Base-by-base conservation (phyloP, 2,329 filamentous ascomycete species). In the Phialemoniopsis sp. region DNA sequence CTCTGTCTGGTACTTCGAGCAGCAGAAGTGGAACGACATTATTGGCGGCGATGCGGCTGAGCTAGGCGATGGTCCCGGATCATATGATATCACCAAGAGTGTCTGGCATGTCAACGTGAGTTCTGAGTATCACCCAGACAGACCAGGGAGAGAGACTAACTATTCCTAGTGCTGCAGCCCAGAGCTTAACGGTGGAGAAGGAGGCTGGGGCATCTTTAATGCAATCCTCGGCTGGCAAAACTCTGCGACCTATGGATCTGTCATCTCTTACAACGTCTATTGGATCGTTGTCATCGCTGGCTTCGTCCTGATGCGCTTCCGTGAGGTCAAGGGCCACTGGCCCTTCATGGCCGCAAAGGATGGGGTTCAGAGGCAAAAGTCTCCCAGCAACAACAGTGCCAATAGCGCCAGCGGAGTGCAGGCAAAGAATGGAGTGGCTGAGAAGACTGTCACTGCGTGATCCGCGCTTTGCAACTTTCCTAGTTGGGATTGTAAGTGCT, bases 181-280 rank as follows among this genome's bases (percentile, higher is more conserved):
- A 0, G 66, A 80, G 38, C 62, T 82, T 30, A 82, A 87, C 46
- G 84, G 85, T 19, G 84, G 84, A 34, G 6, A 26, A 10, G 81
- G 83, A 29, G 87, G 85, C 32, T 95, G 88, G 89, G 87, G 87
- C 40, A 80, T 95, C 48, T 89, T 95, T 71, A 91, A 94, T 52
- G 81, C 87, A 42, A 72, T 95, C 38, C 71, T 95, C 10, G 89
- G 89, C 42, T 95, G 89, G 89, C 78, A 81, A 44, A 95, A 95
- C 66, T 88, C 85, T 12, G 89, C 87, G 5, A 94, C 89, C 2
- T 90, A 91, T 52, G 88, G 89, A 37, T 90, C 87, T 1, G 85
- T 95, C 47, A 80, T 95, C 46, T 82, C 85, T 2, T 95, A 95
- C 67, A 94, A 93, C 57, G 42, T 91, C 13, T 95, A 95, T 67